Base-by-base conservation (phyloP, 2,329 filamentous ascomycete genomes). In the Aspergillus tubingensis region DNA sequence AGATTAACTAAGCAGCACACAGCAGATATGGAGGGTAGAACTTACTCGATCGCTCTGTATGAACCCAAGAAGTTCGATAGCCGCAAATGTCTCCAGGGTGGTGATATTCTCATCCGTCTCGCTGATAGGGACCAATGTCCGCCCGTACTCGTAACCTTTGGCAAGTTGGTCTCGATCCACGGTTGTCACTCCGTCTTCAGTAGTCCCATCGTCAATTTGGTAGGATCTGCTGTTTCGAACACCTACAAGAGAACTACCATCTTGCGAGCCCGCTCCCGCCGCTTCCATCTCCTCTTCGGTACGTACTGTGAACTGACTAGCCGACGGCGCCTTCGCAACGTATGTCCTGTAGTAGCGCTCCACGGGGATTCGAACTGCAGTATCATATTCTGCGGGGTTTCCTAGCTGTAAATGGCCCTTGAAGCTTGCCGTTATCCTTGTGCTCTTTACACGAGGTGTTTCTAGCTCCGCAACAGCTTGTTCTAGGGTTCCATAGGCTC, bases 121-220 rank as follows among this genome's bases (percentile, higher is more conserved):
- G 65, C 87, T 91, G 67, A 99, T 96, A 66, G 90, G 88, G 1
- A 99, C 94, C 2, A 91, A 92, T 0, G 94, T 97, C 59, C 92
- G 86, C 49, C 95, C 95, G 73, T 99, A 99, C 70, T 92, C 88
- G 70, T 94, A 99, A 0, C 95, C 95, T 74, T 92, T 96, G n/a
- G 91, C 91, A 39, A 99, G 82, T 15, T 91, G 86, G 13, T 96
- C 92, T 60, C 87, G 87, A 27, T 90, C 86, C 25, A 99, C 88
- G 56, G 96, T 91, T 57, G 83, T 84, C 77, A 94, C 96, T 11
- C 91, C 90, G 15, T 91, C 92, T 0, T 89, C 87, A 0, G 87
- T 88, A 41, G 85, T 81, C 5, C 89, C 84, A 62, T 97, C 91
- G 39, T 88, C 85, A 61, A 98, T 85, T 69, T 89, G 89, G 76